These are phyloP conservation scores for Diaporthe caulivora DNA, from an alignment of 2,329 filamentous ascomycete genomes.

Conservation along the genomic window DNA sequence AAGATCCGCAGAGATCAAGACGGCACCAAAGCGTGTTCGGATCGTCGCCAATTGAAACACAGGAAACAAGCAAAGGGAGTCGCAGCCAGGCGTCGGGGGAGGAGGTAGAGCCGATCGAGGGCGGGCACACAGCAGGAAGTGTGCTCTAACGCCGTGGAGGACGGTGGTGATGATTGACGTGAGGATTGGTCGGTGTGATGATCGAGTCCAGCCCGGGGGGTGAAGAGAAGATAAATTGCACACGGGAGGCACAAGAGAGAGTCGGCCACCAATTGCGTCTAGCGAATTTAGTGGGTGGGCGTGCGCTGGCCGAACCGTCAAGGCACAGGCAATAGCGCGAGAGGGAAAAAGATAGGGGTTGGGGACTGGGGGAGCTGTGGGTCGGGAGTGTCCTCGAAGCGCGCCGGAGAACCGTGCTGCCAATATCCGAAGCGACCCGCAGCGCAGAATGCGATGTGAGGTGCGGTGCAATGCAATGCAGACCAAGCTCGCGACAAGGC, in stretches of 20 bases:
- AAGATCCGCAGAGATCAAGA: conserved; percentile 33
- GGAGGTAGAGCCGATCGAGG: conserved; percentile 5
- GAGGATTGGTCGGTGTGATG: conserved; percentile 30
- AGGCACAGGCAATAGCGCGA: conserved; percentile 40
- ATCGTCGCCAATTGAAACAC: conserved; percentile 36
- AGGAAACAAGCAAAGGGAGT: conserved; percentile 26
- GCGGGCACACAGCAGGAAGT: conserved; percentile 10
- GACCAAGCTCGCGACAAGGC: not conserved
- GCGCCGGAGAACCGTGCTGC: conserved; percentile 35
- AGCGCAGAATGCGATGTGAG: conserved; percentile 18
- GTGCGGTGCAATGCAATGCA: conserved; percentile 6
- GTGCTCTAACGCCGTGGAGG: conserved; percentile 9
- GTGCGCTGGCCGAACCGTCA: conserved; percentile 41
- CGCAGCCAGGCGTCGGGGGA: conserved; percentile 39
- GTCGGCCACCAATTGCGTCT: conserved; percentile 39
- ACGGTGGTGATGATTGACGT: conserved; percentile 28
- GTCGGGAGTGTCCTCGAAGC: conserved; percentile 34
- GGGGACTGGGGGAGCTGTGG: conserved; percentile 39
- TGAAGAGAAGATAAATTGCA: conserved; percentile 37
- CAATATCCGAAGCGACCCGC: conserved; percentile 38
- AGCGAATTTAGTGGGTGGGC: conserved; percentile 40
- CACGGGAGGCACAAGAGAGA: conserved; percentile 22
- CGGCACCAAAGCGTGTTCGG: conserved; percentile 37
- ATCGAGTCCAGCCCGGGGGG: conserved; percentile 41
- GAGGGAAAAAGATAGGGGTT: conserved; percentile 39